phyloP scores from a whole-genome alignment of 2,329 filamentous ascomycete species.

The Dactylonectria estremocensis region DNA sequence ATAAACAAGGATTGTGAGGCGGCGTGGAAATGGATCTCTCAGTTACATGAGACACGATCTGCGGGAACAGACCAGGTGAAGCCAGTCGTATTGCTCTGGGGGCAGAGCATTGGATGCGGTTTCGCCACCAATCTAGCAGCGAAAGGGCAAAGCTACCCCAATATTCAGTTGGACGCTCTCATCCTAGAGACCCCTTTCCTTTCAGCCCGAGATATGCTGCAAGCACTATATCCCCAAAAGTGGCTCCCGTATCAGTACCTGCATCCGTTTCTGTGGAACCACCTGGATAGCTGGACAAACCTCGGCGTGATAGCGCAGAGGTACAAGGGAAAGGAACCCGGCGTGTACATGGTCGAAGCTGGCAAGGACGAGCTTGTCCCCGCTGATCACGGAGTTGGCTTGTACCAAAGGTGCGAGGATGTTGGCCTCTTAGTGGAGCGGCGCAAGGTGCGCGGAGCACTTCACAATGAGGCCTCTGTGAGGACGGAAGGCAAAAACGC shows the following conservation, averaged over 20 bases:
- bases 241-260: slow-evolving; percentile 86
- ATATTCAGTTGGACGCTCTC: slow-evolving; percentile 63
- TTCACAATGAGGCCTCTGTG: slow-evolving; percentile 71
- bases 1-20: slow-evolving; percentile 79
- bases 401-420: slow-evolving; percentile 64
- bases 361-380: slow-evolving; percentile 74
- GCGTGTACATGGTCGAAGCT: slow-evolving; percentile 68
- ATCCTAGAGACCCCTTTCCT: slow-evolving; percentile 85
- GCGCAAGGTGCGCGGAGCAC: slow-evolving; percentile 62
- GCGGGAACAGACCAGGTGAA: slow-evolving; percentile 36
- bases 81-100: slow-evolving; percentile 76
- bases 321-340: slow-evolving; percentile 48
- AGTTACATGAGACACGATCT: slow-evolving; percentile 53
- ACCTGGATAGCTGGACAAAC: slow-evolving; percentile 69
- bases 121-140: slow-evolving; percentile 75
- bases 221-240: slow-evolving; percentile 81
- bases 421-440: slow-evolving; percentile 63
- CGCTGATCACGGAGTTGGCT: slow-evolving; percentile 61
- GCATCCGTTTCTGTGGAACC: slow-evolving; percentile 80
- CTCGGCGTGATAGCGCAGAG: slow-evolving; percentile 59
- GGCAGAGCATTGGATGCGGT: slow-evolving; percentile 82
- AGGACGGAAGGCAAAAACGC: slow-evolving; percentile 51
- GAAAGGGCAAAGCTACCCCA: slow-evolving; percentile 52
- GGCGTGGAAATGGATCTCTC: slow-evolving; percentile 73
- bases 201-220: slow-evolving; percentile 79